phyloP scores from a whole-genome alignment of 2,329 filamentous ascomycete species.

The Bipolaris oryzae region DNA sequence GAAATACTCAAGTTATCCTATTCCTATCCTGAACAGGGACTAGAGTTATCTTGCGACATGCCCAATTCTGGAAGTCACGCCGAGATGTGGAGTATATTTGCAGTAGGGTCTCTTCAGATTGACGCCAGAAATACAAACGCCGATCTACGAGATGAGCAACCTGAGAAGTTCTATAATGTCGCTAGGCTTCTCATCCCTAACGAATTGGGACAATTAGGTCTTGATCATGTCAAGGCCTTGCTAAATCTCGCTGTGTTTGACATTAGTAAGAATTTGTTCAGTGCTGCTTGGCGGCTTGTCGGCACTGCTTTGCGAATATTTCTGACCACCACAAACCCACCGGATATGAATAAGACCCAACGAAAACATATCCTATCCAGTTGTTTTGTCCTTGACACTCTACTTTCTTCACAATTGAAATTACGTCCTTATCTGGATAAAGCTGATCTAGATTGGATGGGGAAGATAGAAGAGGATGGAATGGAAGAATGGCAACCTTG shows the following conservation, averaged over 20 bases:
- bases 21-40: conserved; percentile 56
- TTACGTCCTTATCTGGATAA: conserved; percentile 57
- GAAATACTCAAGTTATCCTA: conserved; percentile 64
- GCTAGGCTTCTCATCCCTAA: conserved; percentile 36
- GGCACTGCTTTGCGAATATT: conserved; percentile 65
- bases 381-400: conserved; percentile 67
- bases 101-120: conserved; percentile 43
- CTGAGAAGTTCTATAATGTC: conserved; percentile 27
- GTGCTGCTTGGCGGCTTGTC: conserved; percentile 67
- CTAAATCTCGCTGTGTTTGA: conserved; percentile 64
- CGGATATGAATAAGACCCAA: conserved; percentile 39
- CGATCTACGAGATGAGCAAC: conserved; percentile 4
- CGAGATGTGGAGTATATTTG: conserved; percentile 54
- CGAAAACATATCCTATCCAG: conserved; percentile 56
- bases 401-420: conserved; percentile 59
- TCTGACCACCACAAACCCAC: conserved; percentile 47
- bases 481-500: conserved; percentile 77
- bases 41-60: conserved; percentile 36
- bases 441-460: conserved; percentile 55
- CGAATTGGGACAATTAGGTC: conserved; percentile 37
- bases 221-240: conserved; percentile 51
- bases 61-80: conserved; percentile 47
- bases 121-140: background rate
- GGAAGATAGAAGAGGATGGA: conserved; percentile 66
- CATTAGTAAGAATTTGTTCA: conserved; percentile 61